A percentile compares a stretch with the other conserved stretches of the same genome.
Evolutionary conservation across 2,329 filamentous ascomycete species (phyloP).

Genomic region (Fusarium nodosum): DNA sequence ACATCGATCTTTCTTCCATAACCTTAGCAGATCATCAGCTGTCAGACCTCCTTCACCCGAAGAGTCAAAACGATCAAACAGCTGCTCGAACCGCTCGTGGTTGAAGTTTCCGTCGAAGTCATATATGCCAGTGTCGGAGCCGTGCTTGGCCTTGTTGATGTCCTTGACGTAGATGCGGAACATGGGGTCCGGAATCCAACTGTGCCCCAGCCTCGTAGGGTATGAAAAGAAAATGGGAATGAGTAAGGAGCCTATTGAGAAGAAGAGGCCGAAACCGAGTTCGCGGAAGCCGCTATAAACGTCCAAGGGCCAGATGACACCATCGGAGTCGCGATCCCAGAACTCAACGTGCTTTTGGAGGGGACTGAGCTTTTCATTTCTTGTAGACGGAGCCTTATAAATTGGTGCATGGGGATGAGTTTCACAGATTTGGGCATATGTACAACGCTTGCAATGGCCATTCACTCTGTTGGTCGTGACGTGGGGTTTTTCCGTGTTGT

Average conservation of each 20-base stretch:
- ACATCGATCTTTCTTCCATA: slow-evolving; percentile 57
- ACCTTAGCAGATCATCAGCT: slow-evolving; percentile 52
- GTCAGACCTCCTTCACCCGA: slow-evolving; percentile 55
- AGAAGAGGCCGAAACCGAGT: slow-evolving; percentile 57
- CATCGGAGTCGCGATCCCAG: slow-evolving; percentile 59
- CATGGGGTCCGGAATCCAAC: slow-evolving; percentile 56
- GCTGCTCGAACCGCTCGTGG: slow-evolving; percentile 64
- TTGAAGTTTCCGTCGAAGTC: slow-evolving; percentile 63
- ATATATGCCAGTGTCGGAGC: slow-evolving; percentile 61
- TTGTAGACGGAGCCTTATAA: rapidly evolving
- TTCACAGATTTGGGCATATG: neutral
- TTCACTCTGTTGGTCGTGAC: neutral
- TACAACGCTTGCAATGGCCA: neutral
- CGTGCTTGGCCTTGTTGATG: slow-evolving; percentile 62
- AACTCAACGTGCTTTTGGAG: slow-evolving; percentile 59
- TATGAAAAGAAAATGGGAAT: slow-evolving; percentile 62
- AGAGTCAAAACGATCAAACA: slow-evolving; percentile 62
- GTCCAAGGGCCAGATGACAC: slow-evolving; percentile 56
- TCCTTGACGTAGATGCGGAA: slow-evolving; percentile 56
- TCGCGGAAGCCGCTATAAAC: slow-evolving; percentile 58
- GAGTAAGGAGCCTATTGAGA: slow-evolving; percentile 58
- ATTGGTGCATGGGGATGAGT: neutral
- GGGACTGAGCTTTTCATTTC: neutral
- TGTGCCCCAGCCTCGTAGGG: slow-evolving; percentile 54
- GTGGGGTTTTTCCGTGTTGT: neutral